Conservation (phyloP, 192 early-diverging fungal genomes). For the Coemansia asiatica region DNA sequence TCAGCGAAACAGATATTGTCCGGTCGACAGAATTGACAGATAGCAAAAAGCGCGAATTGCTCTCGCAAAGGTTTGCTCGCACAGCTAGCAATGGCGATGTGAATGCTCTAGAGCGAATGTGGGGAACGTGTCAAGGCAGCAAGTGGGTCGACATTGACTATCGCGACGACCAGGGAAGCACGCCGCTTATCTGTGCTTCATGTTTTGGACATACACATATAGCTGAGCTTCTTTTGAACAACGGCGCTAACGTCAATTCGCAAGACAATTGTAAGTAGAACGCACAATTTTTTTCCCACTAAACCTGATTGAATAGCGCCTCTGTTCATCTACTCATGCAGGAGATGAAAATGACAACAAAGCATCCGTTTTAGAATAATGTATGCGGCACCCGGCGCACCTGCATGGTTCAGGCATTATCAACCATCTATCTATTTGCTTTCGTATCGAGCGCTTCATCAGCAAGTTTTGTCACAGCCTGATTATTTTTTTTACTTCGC, state of each 20-base stretch:
- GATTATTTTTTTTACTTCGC: no score
- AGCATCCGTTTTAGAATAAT: neutral
- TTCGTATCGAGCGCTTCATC: neutral
- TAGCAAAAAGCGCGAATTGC: slow-evolving; percentile 59
- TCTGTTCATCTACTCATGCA: neutral
- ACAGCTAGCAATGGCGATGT: slow-evolving; percentile 76
- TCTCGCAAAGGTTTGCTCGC: slow-evolving; percentile 67
- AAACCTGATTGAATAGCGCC: no score
- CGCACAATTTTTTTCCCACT: no score
- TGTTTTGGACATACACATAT: slow-evolving; percentile 83
- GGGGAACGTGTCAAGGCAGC: slow-evolving; percentile 56
- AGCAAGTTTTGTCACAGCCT: neutral
- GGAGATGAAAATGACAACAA: neutral
- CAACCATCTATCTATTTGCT: neutral
- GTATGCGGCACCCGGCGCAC: neutral
- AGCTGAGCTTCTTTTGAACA: slow-evolving; percentile 65
- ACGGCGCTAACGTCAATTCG: slow-evolving; percentile 72
- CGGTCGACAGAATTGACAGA: slow-evolving; percentile 40
- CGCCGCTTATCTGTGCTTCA: slow-evolving; percentile 82
- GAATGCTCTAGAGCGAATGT: slow-evolving; percentile 61
- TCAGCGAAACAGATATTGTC: slow-evolving; percentile 42
- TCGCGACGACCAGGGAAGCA: slow-evolving; percentile 83
- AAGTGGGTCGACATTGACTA: slow-evolving; percentile 74
- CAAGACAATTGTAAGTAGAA: slow-evolving; percentile 76
- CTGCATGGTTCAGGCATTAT: neutral